phyloP scores from a whole-genome alignment of 352 stramenopile species.

The Phytopythium montanum region DNA sequence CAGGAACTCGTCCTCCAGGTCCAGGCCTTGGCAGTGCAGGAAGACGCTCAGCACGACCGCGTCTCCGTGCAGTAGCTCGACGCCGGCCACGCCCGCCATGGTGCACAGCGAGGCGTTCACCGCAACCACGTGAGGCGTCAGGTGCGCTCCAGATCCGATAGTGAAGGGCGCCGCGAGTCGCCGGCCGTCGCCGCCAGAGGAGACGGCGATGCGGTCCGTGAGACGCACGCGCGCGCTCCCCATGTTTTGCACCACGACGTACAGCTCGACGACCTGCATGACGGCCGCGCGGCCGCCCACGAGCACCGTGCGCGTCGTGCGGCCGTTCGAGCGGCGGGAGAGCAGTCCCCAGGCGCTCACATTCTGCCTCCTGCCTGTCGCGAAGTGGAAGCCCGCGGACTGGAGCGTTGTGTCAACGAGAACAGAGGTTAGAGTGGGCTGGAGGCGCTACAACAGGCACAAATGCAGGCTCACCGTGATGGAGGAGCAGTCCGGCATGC shows the following conservation, averaged over 20 bases:
- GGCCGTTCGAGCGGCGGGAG: slow-evolving; percentile 48
- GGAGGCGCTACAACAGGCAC: no score
- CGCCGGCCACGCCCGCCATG: slow-evolving; percentile 15
- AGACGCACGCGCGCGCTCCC: slow-evolving; percentile 18
- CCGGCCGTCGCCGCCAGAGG: neutral
- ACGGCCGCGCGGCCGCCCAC: slow-evolving; percentile 35
- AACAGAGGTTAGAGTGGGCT: neutral
- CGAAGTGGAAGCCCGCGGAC: slow-evolving; percentile 25
- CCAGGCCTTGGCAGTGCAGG: slow-evolving; percentile 39
- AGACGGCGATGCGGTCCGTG: slow-evolving; percentile 32
- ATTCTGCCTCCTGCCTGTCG: slow-evolving; percentile 19
- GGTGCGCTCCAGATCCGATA: slow-evolving; percentile 31
- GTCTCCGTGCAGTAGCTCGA: slow-evolving; percentile 41
- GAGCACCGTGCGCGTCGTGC: slow-evolving; percentile 49
- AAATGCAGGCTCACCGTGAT: slow-evolving; percentile 24
- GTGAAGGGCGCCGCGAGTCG: slow-evolving; percentile 23
- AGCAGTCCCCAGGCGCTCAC: slow-evolving; percentile 42
- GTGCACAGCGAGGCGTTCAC: slow-evolving; percentile 28
- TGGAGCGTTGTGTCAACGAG: slow-evolving; percentile 7
- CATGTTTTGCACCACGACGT: slow-evolving; percentile 53
- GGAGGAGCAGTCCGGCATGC: slow-evolving; percentile 28
- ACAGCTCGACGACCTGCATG: slow-evolving; percentile 55
- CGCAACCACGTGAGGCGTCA: slow-evolving; percentile 34
- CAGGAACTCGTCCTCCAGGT: slow-evolving; percentile 53
- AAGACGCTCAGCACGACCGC: slow-evolving; percentile 49